phyloP scores from a whole-genome alignment of 441 rosid genomes.

The Populus hybrid region DNA sequence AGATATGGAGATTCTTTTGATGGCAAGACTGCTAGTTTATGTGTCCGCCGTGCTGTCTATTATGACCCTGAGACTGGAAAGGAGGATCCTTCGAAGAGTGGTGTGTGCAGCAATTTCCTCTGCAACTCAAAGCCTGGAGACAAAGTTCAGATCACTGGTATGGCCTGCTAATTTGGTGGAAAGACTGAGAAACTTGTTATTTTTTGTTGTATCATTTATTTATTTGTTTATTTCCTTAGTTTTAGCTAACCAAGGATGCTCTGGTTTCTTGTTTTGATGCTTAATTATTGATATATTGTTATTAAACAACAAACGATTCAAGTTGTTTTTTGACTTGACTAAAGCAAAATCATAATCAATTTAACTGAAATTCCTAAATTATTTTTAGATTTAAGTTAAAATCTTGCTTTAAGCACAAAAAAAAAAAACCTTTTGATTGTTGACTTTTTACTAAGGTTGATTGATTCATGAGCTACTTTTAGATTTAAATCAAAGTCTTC shows the following conservation, averaged over 20 bases:
- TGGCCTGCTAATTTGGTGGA: background rate
- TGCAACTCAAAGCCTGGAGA: constrained; percentile 94
- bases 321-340: background rate
- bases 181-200: background rate
- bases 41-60: constrained; percentile 97
- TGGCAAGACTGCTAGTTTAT: constrained; percentile 82
- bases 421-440: background rate
- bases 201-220: background rate
- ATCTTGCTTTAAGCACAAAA: no score
- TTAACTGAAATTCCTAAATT: no score
- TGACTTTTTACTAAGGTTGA: background rate
- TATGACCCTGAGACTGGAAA: constrained; percentile 85
- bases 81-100: constrained; percentile 89
- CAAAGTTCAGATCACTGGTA: constrained; percentile 84
- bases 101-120: constrained; percentile 89
- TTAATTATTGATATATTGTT: background rate
- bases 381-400: background rate
- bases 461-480: background rate
- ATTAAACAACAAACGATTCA: background rate
- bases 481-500: background rate
- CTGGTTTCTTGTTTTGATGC: background rate
- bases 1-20: constrained; percentile 90
- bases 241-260: background rate
- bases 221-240: background rate
- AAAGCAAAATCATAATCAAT: background rate